These are phyloP conservation scores for Collybiopsis luxurians DNA, from an alignment of 768 basidiomycete genomes.

Conservation along the genomic window DNA sequence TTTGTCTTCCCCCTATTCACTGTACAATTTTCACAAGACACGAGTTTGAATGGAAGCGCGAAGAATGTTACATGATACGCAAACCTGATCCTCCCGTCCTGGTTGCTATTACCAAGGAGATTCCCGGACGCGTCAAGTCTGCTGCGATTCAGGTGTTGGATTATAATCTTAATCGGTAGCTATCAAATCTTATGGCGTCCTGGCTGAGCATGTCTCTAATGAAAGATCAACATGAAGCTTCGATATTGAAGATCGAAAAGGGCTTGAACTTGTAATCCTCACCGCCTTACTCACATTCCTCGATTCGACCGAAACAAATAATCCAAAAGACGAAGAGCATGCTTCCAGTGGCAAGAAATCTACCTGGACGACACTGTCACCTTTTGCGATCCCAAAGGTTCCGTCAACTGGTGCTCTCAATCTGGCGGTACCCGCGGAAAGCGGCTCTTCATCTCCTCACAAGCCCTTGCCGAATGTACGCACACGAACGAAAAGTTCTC, in stretches of 20 bases:
- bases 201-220: background rate
- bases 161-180: constrained; percentile 78
- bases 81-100: constrained; percentile 88
- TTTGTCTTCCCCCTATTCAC: background rate
- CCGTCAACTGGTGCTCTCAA: background rate
- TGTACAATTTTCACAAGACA: constrained; percentile 42
- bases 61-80: constrained; percentile 77
- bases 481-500: background rate
- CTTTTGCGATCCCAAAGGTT: background rate
- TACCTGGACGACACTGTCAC: background rate
- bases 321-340: constrained; percentile 20
- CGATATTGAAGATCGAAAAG: constrained; percentile 82
- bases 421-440: background rate
- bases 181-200: background rate
- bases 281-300: constrained; percentile 75
- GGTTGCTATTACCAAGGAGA: constrained; percentile 77
- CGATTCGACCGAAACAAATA: constrained; percentile 55
- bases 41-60: constrained; percentile 83
- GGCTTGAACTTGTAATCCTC: constrained; percentile 78
- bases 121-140: constrained; percentile 61
- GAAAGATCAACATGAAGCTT: constrained; percentile 47
- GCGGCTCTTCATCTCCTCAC: background rate
- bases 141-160: constrained; percentile 74
- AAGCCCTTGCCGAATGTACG: background rate
- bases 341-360: background rate